phyloP scores from a whole-genome alignment of 306 rosid species.

The Pachyrhizus erosus region DNA sequence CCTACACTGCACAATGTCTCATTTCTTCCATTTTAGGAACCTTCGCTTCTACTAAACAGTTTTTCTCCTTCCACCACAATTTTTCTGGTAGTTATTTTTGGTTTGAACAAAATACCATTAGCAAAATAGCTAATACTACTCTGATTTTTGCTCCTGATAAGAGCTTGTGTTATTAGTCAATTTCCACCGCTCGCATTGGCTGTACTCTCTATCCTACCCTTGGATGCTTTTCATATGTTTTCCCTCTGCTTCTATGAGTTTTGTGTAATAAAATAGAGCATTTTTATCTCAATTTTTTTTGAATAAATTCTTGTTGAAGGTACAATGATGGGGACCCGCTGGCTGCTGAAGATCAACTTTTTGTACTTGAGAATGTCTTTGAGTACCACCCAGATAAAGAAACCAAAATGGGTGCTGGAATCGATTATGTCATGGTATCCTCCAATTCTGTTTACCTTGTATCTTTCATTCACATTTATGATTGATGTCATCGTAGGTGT shows the following conservation, averaged over 20 bases:
- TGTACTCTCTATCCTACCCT: not conserved
- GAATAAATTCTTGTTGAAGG: conserved; percentile 53
- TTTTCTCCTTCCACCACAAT: not conserved
- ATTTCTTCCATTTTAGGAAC: not conserved
- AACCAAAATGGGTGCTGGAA: conserved; percentile 83
- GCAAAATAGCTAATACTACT: conserved; percentile 26
- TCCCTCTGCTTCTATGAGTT: not conserved
- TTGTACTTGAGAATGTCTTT: conserved; percentile 72
- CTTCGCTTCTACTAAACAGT: conserved; percentile 27
- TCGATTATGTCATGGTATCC: conserved; percentile 82
- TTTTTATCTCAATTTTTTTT: conserved; percentile 35
- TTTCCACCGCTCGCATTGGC: conserved; percentile 16
- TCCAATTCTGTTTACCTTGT: conserved; percentile 23
- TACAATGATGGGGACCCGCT: conserved; percentile 90
- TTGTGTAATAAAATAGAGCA: not conserved
- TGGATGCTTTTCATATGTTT: not conserved
- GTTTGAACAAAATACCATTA: not conserved
- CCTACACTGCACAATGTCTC: not conserved
- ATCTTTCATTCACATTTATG: not conserved
- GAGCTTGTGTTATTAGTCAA: not conserved
- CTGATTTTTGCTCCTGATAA: conserved; percentile 13
- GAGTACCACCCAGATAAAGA: conserved; percentile 88
- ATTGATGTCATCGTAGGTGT: not conserved
- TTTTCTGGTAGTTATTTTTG: not conserved
- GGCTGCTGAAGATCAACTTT: conserved; percentile 71